Conservation (phyloP, 2,329 filamentous ascomycete genomes). For the Amauroascus verrucosus region DNA sequence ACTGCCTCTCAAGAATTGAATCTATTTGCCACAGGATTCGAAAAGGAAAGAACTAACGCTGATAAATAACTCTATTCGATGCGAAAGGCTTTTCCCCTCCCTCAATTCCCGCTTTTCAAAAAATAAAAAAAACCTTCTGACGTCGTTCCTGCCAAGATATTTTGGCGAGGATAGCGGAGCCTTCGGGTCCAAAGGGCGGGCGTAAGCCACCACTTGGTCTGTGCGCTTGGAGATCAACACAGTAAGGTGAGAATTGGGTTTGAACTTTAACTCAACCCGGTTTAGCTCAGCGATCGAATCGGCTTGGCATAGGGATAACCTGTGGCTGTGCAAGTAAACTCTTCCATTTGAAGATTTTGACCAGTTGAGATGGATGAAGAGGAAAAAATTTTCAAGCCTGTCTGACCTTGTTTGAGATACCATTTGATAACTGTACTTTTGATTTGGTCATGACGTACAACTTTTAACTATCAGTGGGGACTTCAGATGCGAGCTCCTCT, state of each 20-base stretch:
- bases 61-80: background rate
- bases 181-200: slow-evolving; percentile 5
- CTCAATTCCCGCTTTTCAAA: background rate
- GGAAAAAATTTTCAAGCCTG: background rate
- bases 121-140: background rate
- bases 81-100: no score
- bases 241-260: background rate
- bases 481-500: no score
- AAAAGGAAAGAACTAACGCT: background rate
- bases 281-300: background rate
- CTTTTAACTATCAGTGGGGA: background rate
- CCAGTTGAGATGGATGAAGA: background rate
- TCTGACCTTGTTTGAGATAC: background rate
- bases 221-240: slow-evolving; percentile 1
- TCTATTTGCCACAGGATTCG: background rate
- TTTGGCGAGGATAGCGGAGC: slow-evolving; percentile 6
- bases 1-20: background rate
- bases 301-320: background rate
- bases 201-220: slow-evolving; percentile 9
- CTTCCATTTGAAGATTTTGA: background rate
- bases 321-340: background rate
- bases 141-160: background rate
- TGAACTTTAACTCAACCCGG: background rate
- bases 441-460: background rate
- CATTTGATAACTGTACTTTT: background rate